phyloP scores from a whole-genome alignment of 805 yeast genomes.

The Novakomyces olei region DNA sequence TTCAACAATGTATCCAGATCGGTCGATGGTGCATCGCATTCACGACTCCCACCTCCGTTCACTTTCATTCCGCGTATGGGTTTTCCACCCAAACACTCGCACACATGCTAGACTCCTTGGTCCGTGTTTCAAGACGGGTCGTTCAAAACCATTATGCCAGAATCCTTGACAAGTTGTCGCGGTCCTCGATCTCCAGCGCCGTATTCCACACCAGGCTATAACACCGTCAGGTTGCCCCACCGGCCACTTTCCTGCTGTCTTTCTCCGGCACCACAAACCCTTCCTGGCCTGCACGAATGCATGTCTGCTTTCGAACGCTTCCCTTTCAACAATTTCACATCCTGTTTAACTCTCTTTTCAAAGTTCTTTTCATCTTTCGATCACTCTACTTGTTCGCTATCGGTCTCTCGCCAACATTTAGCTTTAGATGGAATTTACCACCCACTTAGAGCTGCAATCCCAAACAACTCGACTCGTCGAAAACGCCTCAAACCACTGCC shows the following conservation, averaged over 20 bases:
- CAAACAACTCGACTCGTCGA: slow-evolving; percentile 20
- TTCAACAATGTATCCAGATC: slow-evolving; percentile 20
- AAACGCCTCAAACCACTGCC: slow-evolving; percentile 16
- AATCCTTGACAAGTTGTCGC: slow-evolving; percentile 18
- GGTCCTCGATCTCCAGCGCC: slow-evolving; percentile 14
- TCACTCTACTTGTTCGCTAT: slow-evolving; percentile 27
- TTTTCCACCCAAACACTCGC: slow-evolving; percentile 22
- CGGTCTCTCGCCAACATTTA: slow-evolving; percentile 27
- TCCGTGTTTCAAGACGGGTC: slow-evolving; percentile 22
- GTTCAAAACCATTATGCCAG: slow-evolving; percentile 18
- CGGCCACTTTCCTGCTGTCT: slow-evolving; percentile 17
- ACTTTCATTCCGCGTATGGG: slow-evolving; percentile 23
- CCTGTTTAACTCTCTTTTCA: slow-evolving; percentile 25
- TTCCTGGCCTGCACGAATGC: slow-evolving; percentile 18
- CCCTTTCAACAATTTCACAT: slow-evolving; percentile 26
- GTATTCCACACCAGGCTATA: slow-evolving; percentile 6
- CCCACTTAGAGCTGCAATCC: slow-evolving; percentile 23
- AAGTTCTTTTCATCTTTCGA: slow-evolving; percentile 25
- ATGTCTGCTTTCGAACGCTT: slow-evolving; percentile 22
- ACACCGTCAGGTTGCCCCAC: slow-evolving; percentile 12
- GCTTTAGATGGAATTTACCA: slow-evolving; percentile 23
- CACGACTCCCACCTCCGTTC: slow-evolving; percentile 18
- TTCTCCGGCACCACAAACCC: slow-evolving; percentile 20
- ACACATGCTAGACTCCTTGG: slow-evolving; percentile 23
- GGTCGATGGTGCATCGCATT: slow-evolving; percentile 19